These are phyloP conservation scores for Lyophyllum decastes DNA, from an alignment of 768 basidiomycete species.

Conservation along the genomic window DNA sequence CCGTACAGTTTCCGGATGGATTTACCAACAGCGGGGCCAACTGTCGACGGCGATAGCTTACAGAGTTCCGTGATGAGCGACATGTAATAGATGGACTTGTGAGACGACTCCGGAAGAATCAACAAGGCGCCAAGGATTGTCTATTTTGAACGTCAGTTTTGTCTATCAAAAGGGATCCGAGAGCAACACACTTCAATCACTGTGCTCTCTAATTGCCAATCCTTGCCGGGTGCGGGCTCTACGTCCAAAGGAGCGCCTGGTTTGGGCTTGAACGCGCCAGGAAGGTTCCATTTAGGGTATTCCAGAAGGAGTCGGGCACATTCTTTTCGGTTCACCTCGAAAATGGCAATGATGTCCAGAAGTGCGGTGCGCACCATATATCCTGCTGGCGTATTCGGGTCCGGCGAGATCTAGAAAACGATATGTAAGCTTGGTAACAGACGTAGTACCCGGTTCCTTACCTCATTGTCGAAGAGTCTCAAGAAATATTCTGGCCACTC, in stretches of 20 bases:
- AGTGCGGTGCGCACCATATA: constrained; percentile 78
- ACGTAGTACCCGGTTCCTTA: constrained; percentile 7
- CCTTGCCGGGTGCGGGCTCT: constrained; percentile 60
- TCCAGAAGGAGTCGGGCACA: constrained; percentile 85
- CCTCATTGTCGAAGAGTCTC: constrained; percentile 65
- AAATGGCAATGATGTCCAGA: constrained; percentile 81
- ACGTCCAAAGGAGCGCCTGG: constrained; percentile 55
- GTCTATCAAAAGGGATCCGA: neutral
- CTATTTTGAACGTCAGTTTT: constrained; percentile 32
- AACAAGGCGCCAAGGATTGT: constrained; percentile 74
- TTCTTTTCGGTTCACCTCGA: constrained; percentile 96
- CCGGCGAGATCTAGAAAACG: constrained; percentile 66
- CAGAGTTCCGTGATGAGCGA: constrained; percentile 91
- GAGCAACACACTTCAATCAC: constrained; percentile 69
- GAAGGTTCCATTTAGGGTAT: constrained; percentile 79
- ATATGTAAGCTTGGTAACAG: neutral
- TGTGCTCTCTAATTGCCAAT: constrained; percentile 88
- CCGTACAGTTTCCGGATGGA: constrained; percentile 87
- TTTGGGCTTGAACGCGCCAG: constrained; percentile 84
- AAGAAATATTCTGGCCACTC: constrained; percentile 80
- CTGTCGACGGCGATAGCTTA: constrained; percentile 88
- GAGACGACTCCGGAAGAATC: constrained; percentile 73
- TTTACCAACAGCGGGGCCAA: constrained; percentile 96
- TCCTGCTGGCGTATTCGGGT: constrained; percentile 71
- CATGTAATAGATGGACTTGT: constrained; percentile 84